phyloP scores from a whole-genome alignment of 2,329 filamentous ascomycete species.

The Mycosphaerella arachidis region DNA sequence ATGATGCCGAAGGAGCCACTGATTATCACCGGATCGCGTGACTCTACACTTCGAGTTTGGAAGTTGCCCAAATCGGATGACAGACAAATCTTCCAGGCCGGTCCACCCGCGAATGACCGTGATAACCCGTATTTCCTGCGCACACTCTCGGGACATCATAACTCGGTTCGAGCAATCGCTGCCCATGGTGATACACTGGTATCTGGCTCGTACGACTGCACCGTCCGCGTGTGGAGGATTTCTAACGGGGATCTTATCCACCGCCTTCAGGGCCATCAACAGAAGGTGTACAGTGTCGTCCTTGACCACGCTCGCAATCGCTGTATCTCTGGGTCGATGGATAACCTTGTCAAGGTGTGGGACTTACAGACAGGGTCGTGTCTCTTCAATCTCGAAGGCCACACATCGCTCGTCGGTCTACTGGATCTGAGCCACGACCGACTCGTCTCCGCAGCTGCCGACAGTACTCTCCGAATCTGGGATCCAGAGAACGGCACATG shows the following conservation, averaged over 20 bases:
- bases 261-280: constrained; percentile 76
- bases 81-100: constrained; percentile 71
- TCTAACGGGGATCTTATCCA: constrained; percentile 87
- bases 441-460: constrained; percentile 89
- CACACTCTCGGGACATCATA: constrained; percentile 76
- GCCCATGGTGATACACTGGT: constrained; percentile 94
- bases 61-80: constrained; percentile 79
- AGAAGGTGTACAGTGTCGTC: constrained; percentile 97
- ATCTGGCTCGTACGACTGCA: constrained; percentile 93
- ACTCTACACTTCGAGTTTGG: constrained; percentile 93
- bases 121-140: constrained; percentile 96
- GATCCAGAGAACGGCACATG: constrained; percentile 90
- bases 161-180: constrained; percentile 93
- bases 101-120: constrained; percentile 65
- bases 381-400: constrained; percentile 86
- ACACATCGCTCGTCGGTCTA: constrained; percentile 85
- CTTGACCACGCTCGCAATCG: constrained; percentile 86
- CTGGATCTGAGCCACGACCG: constrained; percentile 84
- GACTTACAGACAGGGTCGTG: constrained; percentile 80
- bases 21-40: constrained; percentile 94
- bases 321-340: constrained; percentile 98
- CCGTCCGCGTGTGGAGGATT: constrained; percentile 94
- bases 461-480: constrained; percentile 94
- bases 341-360: constrained; percentile 97
- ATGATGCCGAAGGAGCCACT: constrained; percentile 92